phyloP scores from a whole-genome alignment of 805 yeast genomes.

The Saturnispora hagleri region DNA sequence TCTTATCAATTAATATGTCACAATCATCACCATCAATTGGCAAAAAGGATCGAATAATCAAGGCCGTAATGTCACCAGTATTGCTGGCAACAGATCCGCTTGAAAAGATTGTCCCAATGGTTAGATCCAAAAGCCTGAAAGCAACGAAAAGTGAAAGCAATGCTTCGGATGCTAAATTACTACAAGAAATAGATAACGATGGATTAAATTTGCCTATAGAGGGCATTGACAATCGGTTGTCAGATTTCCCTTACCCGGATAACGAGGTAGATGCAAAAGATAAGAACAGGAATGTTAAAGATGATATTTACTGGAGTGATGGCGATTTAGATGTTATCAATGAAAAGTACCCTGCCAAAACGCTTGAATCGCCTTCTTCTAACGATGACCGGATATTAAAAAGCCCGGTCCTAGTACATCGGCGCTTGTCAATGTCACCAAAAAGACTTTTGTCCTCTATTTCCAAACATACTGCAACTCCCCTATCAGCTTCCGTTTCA shows the following conservation, averaged over 20 bases:
- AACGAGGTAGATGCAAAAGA: neutral
- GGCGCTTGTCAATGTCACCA: conserved; percentile 21
- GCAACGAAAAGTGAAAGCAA: neutral
- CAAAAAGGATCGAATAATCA: neutral
- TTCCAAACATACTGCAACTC: conserved; percentile 15
- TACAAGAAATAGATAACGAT: neutral
- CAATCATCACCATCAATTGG: neutral
- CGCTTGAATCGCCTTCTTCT: neutral
- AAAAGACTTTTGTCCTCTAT: conserved; percentile 17
- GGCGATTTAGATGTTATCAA: neutral
- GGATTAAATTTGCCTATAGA: neutral
- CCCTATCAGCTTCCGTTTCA: neutral
- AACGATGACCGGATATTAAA: neutral
- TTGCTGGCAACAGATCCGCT: neutral
- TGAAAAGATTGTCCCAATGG: neutral
- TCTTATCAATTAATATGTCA: neutral
- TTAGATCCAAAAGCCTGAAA: neutral
- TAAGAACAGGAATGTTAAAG: neutral
- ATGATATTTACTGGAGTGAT: neutral
- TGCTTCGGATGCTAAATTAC: neutral
- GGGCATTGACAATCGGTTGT: neutral
- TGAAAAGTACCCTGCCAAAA: neutral
- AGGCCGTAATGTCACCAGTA: neutral
- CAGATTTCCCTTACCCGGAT: neutral
- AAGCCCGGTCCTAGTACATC: neutral